Conservation (phyloP, 2,329 filamentous ascomycete genomes). For the Phaeosphaeria sp. region DNA sequence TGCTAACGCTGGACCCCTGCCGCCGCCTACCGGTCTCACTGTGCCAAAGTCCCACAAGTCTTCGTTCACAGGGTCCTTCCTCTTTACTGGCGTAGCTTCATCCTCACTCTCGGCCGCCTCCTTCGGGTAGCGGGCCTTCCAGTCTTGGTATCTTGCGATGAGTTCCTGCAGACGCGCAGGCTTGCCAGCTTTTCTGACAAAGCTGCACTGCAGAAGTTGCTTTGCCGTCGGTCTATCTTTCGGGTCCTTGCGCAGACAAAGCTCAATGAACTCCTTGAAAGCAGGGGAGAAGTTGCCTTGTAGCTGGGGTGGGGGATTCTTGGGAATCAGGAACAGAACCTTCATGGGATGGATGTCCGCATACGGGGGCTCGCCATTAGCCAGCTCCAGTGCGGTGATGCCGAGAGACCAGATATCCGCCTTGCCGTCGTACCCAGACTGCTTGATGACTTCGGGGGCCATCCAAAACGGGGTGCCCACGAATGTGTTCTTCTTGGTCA, state of each 20-base stretch:
- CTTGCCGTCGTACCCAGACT: slow-evolving; percentile 97
- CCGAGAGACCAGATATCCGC: slow-evolving; percentile 97
- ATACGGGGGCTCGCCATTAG: slow-evolving; percentile 91
- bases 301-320: slow-evolving; percentile 84
- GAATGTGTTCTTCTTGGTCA: slow-evolving; percentile 99
- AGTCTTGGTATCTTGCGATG: slow-evolving; percentile 88
- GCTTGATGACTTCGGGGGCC: slow-evolving; percentile 98
- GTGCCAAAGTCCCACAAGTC: slow-evolving; percentile 99
- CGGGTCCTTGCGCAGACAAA: slow-evolving; percentile 88
- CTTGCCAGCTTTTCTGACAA: slow-evolving; percentile 89
- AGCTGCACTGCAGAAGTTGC: slow-evolving; percentile 87
- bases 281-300: slow-evolving; percentile 55
- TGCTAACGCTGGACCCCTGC: slow-evolving; percentile 64
- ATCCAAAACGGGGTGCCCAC: slow-evolving; percentile 99
- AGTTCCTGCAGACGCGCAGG: slow-evolving; percentile 96
- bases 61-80: slow-evolving; percentile 66
- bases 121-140: slow-evolving; percentile 80
- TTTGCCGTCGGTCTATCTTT: slow-evolving; percentile 85
- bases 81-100: slow-evolving; percentile 41
- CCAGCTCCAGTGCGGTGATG: slow-evolving; percentile 91
- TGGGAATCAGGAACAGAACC: slow-evolving; percentile 93
- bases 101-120: slow-evolving; percentile 62
- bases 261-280: slow-evolving; percentile 59
- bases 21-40: slow-evolving; percentile 71
- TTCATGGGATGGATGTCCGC: slow-evolving; percentile 99